Evolutionary conservation across 2,329 filamentous ascomycete species (phyloP).

Genomic region (Plectosphaerella sp.): DNA sequence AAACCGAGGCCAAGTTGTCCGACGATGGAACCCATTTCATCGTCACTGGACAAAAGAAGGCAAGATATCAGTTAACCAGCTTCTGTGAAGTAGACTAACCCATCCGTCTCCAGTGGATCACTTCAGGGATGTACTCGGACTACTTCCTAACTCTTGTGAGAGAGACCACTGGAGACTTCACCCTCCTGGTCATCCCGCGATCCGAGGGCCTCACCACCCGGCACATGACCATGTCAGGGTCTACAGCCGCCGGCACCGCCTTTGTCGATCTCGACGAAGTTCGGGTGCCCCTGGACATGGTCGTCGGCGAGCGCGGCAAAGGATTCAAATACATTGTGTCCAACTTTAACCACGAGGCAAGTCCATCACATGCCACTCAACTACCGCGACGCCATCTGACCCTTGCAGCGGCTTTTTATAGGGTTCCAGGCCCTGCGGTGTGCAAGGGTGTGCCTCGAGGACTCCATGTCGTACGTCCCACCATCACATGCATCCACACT

Average conservation of each 20-base stretch:
- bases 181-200: conserved; percentile 47
- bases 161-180: conserved; percentile 44
- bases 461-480: conserved; percentile 36
- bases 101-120: conserved; percentile 46
- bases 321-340: conserved; percentile 34
- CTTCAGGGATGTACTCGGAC: conserved; percentile 49
- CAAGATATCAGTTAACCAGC: neutral
- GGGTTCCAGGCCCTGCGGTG: conserved; percentile 49
- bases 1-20: conserved; percentile 9
- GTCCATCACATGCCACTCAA: neutral
- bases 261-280: conserved; percentile 50
- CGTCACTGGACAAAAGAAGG: conserved; percentile 56
- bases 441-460: conserved; percentile 45
- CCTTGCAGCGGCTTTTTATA: conserved; percentile 40
- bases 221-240: conserved; percentile 55
- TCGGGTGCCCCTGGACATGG: conserved; percentile 42
- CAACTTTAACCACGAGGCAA: conserved; percentile 46
- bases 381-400: neutral
- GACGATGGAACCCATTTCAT: conserved; percentile 33
- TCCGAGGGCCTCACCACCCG: conserved; percentile 41
- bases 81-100: neutral
- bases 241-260: conserved; percentile 53
- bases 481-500: neutral
- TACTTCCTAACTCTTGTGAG: conserved; percentile 49
- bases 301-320: conserved; percentile 44